Percentiles rank a stretch among this genome's conserved stretches.
Evolutionary conservation across 2,329 filamentous ascomycete species (phyloP).

Genomic region (Exophiala sideris): DNA sequence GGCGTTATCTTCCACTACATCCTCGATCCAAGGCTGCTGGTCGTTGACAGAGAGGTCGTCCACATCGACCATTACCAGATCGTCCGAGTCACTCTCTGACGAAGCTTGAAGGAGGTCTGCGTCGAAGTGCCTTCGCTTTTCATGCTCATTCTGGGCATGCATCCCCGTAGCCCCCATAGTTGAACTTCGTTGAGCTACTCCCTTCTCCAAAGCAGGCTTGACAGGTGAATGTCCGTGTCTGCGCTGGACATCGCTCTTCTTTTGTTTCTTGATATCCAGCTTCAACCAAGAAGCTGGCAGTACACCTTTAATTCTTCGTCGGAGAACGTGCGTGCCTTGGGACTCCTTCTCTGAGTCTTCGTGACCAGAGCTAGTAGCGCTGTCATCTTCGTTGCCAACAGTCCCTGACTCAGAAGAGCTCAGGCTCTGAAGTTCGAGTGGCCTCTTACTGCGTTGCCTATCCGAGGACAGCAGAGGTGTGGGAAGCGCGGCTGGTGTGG

Average conservation of each 20-base stretch:
- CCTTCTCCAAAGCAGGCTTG: constrained; percentile 16
- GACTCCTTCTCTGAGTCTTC: constrained; percentile 26
- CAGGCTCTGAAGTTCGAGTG: constrained; percentile 26
- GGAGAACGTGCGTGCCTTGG: constrained; percentile 33
- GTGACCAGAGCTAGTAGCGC: constrained; percentile 2
- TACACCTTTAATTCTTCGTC: constrained; percentile 46
- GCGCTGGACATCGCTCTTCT: constrained; percentile 3
- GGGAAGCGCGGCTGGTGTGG: constrained; percentile 19
- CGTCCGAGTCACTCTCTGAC: constrained; percentile 9
- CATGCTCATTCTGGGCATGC: not conserved
- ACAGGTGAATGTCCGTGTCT: constrained; percentile 9
- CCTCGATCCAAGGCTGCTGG: constrained; percentile 16
- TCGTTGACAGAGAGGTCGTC: not conserved
- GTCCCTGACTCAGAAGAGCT: constrained; percentile 22
- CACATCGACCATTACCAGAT: not conserved
- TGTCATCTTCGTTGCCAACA: constrained; percentile 9
- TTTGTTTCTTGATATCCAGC: constrained; percentile 22
- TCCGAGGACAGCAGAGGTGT: constrained; percentile 25
- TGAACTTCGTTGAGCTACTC: constrained; percentile 22
- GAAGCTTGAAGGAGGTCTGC: constrained; percentile 3
- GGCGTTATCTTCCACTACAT: constrained; percentile 30
- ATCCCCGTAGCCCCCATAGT: not conserved
- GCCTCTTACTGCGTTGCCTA: constrained; percentile 10
- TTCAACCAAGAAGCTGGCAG: constrained; percentile 45
- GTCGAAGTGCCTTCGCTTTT: not conserved